These are phyloP conservation scores for Dendryphion nanum DNA, from an alignment of 2,329 filamentous ascomycete genomes.

Conservation along the genomic window DNA sequence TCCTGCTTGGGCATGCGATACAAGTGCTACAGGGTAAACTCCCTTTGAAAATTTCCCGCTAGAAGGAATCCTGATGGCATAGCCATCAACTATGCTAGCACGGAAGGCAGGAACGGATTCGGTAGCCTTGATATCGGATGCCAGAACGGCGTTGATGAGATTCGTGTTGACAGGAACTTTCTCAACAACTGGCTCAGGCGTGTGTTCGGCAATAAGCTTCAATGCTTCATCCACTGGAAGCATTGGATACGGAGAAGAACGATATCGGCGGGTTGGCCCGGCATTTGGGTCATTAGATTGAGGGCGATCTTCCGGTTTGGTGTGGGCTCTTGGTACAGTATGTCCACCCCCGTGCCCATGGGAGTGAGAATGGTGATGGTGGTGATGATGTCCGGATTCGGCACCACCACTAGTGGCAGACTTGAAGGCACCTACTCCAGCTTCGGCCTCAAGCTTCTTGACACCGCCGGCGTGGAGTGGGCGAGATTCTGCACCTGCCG, in stretches of 20 bases:
- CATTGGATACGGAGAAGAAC: conserved; percentile 91
- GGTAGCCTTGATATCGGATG: conserved; percentile 73
- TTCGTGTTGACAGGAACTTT: conserved; percentile 61
- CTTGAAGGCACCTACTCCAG: conserved; percentile 52
- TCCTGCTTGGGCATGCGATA: conserved; percentile 81
- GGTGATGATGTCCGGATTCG: conserved; percentile 35
- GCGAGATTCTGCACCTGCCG: conserved; percentile 78
- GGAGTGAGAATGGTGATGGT: conserved; percentile 58
- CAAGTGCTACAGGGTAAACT: conserved; percentile 77
- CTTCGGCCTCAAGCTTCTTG: conserved; percentile 79
- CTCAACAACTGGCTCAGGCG: conserved; percentile 60
- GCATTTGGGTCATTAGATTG: conserved; percentile 60
- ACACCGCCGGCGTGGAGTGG: conserved; percentile 76
- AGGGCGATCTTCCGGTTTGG: conserved; percentile 57
- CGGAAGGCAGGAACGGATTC: conserved; percentile 91
- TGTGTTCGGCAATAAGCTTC: conserved; percentile 67
- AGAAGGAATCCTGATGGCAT: conserved; percentile 56
- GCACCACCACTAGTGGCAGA: background rate
- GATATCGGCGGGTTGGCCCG: conserved; percentile 67
- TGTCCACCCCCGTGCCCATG: conserved; percentile 59
- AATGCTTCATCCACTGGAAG: conserved; percentile 81
- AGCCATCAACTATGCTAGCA: conserved; percentile 96
- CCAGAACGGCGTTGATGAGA: conserved; percentile 75
- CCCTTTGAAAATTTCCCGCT: conserved; percentile 61
- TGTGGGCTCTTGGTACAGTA: conserved; percentile 64